phyloP scores from a whole-genome alignment of 495 filamentous ascomycete genomes.

The Jackrogersella minutella region DNA sequence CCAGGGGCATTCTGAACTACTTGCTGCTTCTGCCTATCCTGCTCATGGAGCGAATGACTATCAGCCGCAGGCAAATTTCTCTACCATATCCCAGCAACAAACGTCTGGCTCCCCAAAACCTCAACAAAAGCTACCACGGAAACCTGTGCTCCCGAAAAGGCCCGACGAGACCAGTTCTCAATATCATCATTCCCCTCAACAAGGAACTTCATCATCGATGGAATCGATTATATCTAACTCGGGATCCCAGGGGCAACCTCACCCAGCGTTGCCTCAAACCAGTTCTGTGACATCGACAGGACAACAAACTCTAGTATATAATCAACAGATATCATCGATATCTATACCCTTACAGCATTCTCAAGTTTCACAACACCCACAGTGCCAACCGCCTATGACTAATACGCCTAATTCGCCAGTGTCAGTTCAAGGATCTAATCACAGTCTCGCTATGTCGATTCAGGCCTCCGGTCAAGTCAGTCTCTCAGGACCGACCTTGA shows the following conservation, averaged over 20 bases:
- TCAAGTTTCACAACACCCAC: constrained; percentile 4
- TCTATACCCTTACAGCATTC: constrained; percentile 11
- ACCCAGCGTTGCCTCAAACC: constrained; percentile 3
- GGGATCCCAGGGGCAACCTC: not conserved
- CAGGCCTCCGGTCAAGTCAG: constrained; percentile 3
- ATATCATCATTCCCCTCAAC: not conserved
- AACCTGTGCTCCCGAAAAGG: constrained; percentile 21
- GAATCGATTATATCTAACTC: not conserved
- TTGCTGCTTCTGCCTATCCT: not conserved
- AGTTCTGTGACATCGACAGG: not conserved
- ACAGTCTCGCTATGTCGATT: not conserved
- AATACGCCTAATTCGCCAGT: constrained; percentile 2
- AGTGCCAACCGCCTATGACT: not conserved
- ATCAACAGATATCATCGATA: constrained; percentile 17
- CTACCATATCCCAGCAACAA: constrained; percentile 4
- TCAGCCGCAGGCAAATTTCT: constrained; percentile 8
- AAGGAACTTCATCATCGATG: not conserved
- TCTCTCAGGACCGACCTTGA: not conserved
- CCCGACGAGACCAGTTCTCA: not conserved
- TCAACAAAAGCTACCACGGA: constrained; percentile 12
- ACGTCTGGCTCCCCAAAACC: not conserved
- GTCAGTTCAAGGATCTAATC: not conserved
- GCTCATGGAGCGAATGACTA: not conserved
- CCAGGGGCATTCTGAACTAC: not conserved
- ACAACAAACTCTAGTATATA: constrained; percentile 2